Conservation (phyloP, 345 rosid genomes). For the Cardamine occulta region DNA sequence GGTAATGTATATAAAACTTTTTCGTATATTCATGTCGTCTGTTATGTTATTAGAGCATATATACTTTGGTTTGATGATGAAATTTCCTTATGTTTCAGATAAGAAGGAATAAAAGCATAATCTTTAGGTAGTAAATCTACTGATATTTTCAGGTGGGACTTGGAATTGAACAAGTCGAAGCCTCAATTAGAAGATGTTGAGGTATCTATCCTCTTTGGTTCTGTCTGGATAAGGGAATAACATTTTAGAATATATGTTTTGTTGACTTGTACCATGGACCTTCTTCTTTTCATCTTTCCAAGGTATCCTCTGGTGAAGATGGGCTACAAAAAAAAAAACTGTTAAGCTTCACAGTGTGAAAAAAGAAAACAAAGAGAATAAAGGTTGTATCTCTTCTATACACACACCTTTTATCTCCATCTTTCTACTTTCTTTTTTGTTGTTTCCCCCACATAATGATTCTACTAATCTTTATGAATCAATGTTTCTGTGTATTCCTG, state of each 20-base stretch:
- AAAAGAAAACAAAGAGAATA: slow-evolving; percentile 28
- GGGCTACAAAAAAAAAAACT: not conserved
- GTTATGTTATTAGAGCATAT: not conserved
- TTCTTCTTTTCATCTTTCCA: slow-evolving; percentile 21
- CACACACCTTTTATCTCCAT: slow-evolving; percentile 12
- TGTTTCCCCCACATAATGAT: slow-evolving; percentile 31
- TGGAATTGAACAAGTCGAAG: slow-evolving; percentile 10
- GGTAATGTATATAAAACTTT: not conserved
- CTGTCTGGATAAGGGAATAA: slow-evolving; percentile 40
- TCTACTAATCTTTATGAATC: slow-evolving; percentile 35
- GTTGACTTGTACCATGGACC: slow-evolving; percentile 28
- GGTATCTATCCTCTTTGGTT: slow-evolving; percentile 34
- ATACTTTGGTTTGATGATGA: not conserved
- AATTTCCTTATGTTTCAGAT: not conserved
- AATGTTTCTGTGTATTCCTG: slow-evolving; percentile 33
- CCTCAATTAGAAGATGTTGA: slow-evolving; percentile 27
- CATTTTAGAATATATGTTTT: slow-evolving; percentile 23
- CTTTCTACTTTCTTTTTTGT: slow-evolving; percentile 22
- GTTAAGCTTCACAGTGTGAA: slow-evolving; percentile 3
- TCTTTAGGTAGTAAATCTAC: not conserved
- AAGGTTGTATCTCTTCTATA: slow-evolving; percentile 12
- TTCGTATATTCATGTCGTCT: not conserved
- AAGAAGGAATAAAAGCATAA: slow-evolving; percentile 37
- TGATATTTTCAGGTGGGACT: slow-evolving; percentile 27
- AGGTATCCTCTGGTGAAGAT: slow-evolving; percentile 33